These are phyloP conservation scores for Scedosporium apiospermum DNA, from an alignment of 2,329 filamentous ascomycete genomes.

Conservation along the genomic window DNA sequence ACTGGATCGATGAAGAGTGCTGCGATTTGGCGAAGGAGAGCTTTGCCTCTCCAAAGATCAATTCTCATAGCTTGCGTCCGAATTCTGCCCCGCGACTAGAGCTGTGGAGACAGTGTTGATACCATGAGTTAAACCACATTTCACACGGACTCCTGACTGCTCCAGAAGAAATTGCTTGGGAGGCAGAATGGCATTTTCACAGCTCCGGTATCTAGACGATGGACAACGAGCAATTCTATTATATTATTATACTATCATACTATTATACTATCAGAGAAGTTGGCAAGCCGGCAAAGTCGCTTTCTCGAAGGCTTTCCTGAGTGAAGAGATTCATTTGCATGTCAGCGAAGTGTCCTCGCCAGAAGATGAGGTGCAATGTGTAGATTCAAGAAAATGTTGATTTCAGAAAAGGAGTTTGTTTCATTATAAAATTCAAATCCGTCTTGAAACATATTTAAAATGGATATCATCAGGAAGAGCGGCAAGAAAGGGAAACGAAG, in stretches of 20 bases:
- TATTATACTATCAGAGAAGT: no score
- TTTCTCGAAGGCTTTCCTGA: no score
- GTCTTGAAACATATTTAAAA: constrained; percentile 27
- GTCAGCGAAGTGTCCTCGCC: not conserved
- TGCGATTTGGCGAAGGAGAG: no score
- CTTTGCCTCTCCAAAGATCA: no score
- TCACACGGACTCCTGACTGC: not conserved
- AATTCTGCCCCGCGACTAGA: not conserved
- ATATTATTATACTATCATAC: no score
- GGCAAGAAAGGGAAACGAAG: not conserved
- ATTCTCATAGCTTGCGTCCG: not conserved
- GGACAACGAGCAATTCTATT: no score
- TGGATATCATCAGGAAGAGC: constrained; percentile 11
- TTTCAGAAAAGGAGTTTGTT: constrained; percentile 14
- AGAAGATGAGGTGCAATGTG: no score
- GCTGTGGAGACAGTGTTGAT: not conserved
- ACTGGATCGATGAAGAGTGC: no score
- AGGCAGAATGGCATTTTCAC: no score
- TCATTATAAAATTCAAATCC: constrained; percentile 25
- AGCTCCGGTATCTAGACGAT: no score
- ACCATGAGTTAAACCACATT: not conserved
- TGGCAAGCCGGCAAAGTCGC: no score
- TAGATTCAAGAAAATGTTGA: not conserved
- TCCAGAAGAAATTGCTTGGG: no score
- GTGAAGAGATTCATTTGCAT: not conserved